phyloP scores from a whole-genome alignment of 2,329 filamentous ascomycete genomes.

The Aspergillus vadensis region DNA sequence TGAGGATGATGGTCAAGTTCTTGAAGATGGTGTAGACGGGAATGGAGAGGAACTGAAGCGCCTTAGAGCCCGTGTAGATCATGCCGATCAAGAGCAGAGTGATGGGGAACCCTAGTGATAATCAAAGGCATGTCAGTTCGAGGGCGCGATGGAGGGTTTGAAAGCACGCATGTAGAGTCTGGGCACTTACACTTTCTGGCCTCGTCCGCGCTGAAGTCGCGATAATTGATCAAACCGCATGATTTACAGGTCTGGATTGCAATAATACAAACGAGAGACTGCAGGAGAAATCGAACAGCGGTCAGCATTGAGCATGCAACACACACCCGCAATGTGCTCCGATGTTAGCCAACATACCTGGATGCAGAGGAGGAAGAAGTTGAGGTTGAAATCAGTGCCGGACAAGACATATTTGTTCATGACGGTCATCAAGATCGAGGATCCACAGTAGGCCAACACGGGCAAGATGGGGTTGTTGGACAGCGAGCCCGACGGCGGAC shows the following conservation, averaged over 20 bases:
- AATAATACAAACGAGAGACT: constrained; percentile 87
- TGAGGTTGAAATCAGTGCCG: constrained; percentile 87
- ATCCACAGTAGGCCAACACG: constrained; percentile 85
- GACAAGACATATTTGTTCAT: constrained; percentile 99
- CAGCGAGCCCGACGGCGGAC: constrained; percentile 48
- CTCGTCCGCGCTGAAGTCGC: constrained; percentile 82
- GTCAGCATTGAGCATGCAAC: not conserved
- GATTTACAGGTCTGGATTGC: constrained; percentile 84
- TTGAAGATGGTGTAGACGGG: constrained; percentile 99
- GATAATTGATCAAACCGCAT: constrained; percentile 76
- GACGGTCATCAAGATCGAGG: constrained; percentile 99
- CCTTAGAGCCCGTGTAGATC: constrained; percentile 98
- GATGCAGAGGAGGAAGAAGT: constrained; percentile 89
- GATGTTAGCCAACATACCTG: constrained; percentile 65
- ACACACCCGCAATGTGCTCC: not conserved
- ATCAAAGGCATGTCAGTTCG: constrained; percentile 8
- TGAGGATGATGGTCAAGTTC: constrained; percentile 98
- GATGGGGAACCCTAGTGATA: constrained; percentile 80
- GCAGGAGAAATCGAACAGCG: not conserved
- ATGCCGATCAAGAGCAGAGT: constrained; percentile 94
- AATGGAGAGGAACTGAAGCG: constrained; percentile 92
- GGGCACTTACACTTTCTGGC: constrained; percentile 79
- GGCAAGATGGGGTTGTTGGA: constrained; percentile 78
- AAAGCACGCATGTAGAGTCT: not conserved
- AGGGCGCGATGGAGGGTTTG: not conserved